Evolutionary conservation across 2,329 filamentous ascomycete genomes (phyloP).

Genomic region (Trichophyton mentagrophytes): DNA sequence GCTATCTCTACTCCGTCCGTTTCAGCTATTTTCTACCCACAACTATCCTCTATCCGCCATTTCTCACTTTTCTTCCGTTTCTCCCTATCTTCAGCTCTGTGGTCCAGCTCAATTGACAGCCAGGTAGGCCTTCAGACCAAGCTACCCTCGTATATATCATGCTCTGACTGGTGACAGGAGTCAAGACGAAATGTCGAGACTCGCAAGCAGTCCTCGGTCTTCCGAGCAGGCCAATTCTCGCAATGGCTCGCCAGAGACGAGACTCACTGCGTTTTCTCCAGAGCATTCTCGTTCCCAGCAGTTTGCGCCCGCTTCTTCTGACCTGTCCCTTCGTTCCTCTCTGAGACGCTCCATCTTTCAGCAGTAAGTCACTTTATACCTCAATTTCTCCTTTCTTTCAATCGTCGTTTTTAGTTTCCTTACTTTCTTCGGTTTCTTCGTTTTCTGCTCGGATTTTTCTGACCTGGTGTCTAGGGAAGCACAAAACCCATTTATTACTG

Average conservation of each 20-base stretch:
- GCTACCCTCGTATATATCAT: too few relatives aligned
- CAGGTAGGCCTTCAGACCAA: neutral
- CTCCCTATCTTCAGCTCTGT: neutral
- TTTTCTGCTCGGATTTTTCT: neutral
- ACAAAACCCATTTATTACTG: slow-evolving; percentile 22
- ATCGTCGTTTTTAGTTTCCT: neutral
- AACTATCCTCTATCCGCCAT: neutral
- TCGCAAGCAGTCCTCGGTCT: slow-evolving; percentile 27
- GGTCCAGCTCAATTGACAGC: neutral
- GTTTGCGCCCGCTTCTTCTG: neutral
- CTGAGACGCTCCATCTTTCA: neutral
- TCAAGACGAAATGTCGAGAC: slow-evolving; percentile 18
- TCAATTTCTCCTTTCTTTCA: neutral
- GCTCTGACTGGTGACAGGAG: neutral
- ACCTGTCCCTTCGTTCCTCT: neutral
- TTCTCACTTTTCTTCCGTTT: slow-evolving; percentile 13
- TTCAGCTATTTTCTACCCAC: neutral
- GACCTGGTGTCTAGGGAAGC: slow-evolving; percentile 8
- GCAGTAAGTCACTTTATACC: neutral
- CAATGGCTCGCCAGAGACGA: slow-evolving; percentile 53
- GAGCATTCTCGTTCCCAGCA: slow-evolving; percentile 39
- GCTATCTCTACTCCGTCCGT: slow-evolving; percentile 6
- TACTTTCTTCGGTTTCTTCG: neutral
- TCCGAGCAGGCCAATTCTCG: slow-evolving; percentile 43
- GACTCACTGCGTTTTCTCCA: slow-evolving; percentile 51